A percentile compares a stretch with the other conserved stretches of the same genome.
Conservation (phyloP, 352 stramenopile species). For the Pythium dissimile region DNA sequence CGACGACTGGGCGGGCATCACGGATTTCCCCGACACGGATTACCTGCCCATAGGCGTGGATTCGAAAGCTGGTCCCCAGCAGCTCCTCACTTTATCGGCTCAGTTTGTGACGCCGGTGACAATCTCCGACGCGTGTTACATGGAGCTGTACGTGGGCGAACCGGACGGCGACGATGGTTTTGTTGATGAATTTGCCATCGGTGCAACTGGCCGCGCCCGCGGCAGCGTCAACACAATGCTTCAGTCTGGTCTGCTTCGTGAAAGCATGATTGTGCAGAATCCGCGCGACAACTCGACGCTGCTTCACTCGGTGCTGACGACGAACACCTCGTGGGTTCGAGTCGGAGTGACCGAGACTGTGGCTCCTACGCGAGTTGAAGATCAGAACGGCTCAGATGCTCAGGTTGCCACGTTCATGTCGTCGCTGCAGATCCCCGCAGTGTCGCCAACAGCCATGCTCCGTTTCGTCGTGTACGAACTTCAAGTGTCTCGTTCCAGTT, state of each 20-base stretch:
- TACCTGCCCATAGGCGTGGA: constrained; percentile 63
- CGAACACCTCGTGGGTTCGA: constrained; percentile 56
- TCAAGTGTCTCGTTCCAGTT: constrained; percentile 34
- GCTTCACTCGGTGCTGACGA: constrained; percentile 38
- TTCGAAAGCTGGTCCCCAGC: constrained; percentile 54
- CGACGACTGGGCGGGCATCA: constrained; percentile 65
- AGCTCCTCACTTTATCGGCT: constrained; percentile 72
- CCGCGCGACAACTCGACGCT: constrained; percentile 15
- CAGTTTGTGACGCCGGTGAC: constrained; percentile 61
- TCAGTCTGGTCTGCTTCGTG: constrained; percentile 62
- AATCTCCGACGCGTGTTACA: constrained; percentile 66
- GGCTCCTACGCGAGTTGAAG: constrained; percentile 51
- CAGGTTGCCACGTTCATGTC: constrained; percentile 77
- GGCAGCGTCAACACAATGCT: constrained; percentile 76
- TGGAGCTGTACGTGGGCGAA: constrained; percentile 75
- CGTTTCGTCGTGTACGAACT: constrained; percentile 84
- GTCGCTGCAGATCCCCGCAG: constrained; percentile 70
- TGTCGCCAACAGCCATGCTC: constrained; percentile 57
- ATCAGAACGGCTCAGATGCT: constrained; percentile 11
- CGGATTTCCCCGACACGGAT: constrained; percentile 69
- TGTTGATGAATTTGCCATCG: constrained; percentile 54
- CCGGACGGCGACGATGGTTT: constrained; percentile 45
- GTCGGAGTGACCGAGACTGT: constrained; percentile 80
- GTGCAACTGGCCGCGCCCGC: constrained; percentile 42
- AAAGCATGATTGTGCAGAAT: constrained; percentile 52